phyloP scores from a whole-genome alignment of 371 early-diverging fungal species.

The Globomyces sp. region DNA sequence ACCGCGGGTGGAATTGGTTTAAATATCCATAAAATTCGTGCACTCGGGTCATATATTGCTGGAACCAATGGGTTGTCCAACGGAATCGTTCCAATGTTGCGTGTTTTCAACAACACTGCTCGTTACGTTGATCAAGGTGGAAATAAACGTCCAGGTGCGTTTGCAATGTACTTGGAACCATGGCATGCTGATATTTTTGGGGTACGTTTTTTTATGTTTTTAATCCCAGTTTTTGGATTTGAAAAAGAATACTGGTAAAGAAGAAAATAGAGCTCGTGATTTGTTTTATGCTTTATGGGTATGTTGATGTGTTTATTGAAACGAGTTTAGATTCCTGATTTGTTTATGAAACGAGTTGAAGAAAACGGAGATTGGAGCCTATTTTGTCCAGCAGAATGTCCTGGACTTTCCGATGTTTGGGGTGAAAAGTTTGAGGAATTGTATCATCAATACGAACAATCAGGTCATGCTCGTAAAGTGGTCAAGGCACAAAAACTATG shows the following conservation, averaged over 20 bases:
- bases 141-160: slow-evolving; percentile 98
- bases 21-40: slow-evolving; percentile 94
- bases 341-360: slow-evolving; percentile 99
- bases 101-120: slow-evolving; percentile 98
- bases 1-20: slow-evolving; percentile 98
- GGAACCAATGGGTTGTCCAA: slow-evolving; percentile 98
- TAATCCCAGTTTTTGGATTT: slow-evolving; percentile 79
- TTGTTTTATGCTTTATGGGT: slow-evolving; percentile 96
- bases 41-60: slow-evolving; percentile 94
- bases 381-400: slow-evolving; percentile 97
- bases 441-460: slow-evolving; percentile 87
- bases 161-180: slow-evolving; percentile 99
- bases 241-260: slow-evolving; percentile 98
- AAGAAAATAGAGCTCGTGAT: slow-evolving; percentile 97
- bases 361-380: slow-evolving; percentile 93
- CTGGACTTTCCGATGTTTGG: slow-evolving; percentile 90
- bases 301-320: not conserved
- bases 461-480: slow-evolving; percentile 81
- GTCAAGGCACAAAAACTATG: slow-evolving; percentile 98
- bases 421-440: slow-evolving; percentile 94
- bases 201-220: too few relatives aligned
- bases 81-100: slow-evolving; percentile 98
- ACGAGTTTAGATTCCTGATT: slow-evolving; percentile 75
- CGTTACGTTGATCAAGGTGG: slow-evolving; percentile 99
- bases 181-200: slow-evolving; percentile 99